Percentiles rank a stretch among this genome's conserved stretches.
Evolutionary conservation across 2,329 filamentous ascomycete genomes (phyloP).

Genomic region (Bipolaris oryzae): DNA sequence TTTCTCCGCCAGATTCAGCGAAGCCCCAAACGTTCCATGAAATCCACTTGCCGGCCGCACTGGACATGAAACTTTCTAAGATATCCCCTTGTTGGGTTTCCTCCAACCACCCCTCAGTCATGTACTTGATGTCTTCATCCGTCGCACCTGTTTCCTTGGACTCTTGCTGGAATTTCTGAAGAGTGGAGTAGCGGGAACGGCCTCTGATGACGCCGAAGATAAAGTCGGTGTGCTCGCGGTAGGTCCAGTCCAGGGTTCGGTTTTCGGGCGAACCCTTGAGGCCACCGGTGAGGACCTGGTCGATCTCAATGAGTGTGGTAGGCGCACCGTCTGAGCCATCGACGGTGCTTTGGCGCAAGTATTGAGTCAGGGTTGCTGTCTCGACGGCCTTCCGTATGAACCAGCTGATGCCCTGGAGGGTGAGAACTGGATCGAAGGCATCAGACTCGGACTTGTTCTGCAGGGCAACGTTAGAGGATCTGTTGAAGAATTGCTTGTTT

Average conservation of each 20-base stretch:
- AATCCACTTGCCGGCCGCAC: constrained; percentile 44
- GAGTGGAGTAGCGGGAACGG: constrained; percentile 58
- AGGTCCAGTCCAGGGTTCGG: constrained; percentile 62
- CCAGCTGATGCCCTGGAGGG: constrained; percentile 64
- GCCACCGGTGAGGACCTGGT: constrained; percentile 73
- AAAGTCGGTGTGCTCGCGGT: constrained; percentile 74
- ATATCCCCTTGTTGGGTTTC: constrained; percentile 41
- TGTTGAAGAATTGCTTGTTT: background rate
- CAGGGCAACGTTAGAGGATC: constrained; percentile 2
- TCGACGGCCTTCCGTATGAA: constrained; percentile 73
- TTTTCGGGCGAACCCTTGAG: constrained; percentile 69
- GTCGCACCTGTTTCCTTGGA: constrained; percentile 24
- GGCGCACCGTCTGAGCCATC: constrained; percentile 29
- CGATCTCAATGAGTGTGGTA: constrained; percentile 69
- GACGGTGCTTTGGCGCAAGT: constrained; percentile 51
- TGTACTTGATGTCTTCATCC: constrained; percentile 32
- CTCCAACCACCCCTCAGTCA: constrained; percentile 38
- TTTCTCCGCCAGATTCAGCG: constrained; percentile 37
- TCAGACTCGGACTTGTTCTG: constrained; percentile 80
- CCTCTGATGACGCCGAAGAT: constrained; percentile 77
- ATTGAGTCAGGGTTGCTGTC: constrained; percentile 71
- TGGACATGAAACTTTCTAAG: constrained; percentile 44
- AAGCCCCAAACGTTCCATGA: constrained; percentile 47
- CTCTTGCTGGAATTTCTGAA: constrained; percentile 33
- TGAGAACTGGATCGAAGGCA: constrained; percentile 69